Base-by-base conservation (phyloP, 2,329 filamentous ascomycete species). In the Pyricularia sp. region DNA sequence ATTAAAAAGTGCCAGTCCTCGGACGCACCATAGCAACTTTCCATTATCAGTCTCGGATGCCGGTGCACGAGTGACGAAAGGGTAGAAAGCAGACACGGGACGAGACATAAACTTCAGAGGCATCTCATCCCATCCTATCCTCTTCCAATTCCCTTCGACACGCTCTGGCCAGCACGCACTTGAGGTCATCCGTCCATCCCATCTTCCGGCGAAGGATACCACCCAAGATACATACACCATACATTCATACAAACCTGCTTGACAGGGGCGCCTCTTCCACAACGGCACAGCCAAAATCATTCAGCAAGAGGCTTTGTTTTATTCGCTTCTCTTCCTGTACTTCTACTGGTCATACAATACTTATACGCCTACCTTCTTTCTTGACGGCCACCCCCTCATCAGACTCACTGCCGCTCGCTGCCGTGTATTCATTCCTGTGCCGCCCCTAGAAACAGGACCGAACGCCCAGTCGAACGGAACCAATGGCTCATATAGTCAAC, bases 401-500 rank as follows among this genome's bases (percentile, higher is more conserved):
- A 26, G 14, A 12, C 31, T 59, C 23, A n/a, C 66, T 42, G 28
- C 26, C 25, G 26, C 26, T 30, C 33, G 14, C 59, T 30, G n/a
- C 59, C 63, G 63, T n/a, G n/a, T n/a, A n/a, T n/a, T 0, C 42
- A n/a, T 55, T 36, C 23, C 33, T 58, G 42, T 23, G 26, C n/a
- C 58, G 14, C 36, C 26, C 31, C 17, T 23, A 30, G 42, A 11
- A 4, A 33, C 50, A 31, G 65, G 23, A 50, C 50, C 42, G 2
- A 58, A 28, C 17, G 33, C n/a, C 12, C 26, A 33, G 23, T 67
- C 50, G 14, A 23, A 30, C 36, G 25, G 25, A 74, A 73, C 72
- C 77, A 77, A 89, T 89, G 86, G 85, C 86, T 78, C 87, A 89
- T 77, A 88, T 89, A 77, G 85, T 84, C 76, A 84, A 80, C 73